Evolutionary conservation across 306 rosid genomes (phyloP).

Genomic region (Malus orientalis): DNA sequence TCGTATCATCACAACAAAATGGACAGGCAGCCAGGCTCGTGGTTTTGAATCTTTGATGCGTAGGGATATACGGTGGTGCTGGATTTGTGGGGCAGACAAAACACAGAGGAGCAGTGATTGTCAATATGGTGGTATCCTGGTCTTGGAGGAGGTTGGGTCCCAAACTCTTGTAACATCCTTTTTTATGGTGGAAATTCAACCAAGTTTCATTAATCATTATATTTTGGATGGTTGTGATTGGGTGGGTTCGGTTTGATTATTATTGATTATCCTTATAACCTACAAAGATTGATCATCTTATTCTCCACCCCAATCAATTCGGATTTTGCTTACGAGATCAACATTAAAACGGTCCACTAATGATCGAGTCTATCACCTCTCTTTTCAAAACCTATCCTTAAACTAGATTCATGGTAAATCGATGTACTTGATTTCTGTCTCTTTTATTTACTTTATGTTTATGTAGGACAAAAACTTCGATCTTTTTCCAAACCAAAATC

Average conservation of each 20-base stretch:
- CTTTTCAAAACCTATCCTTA: background rate
- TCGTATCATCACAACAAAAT: background rate
- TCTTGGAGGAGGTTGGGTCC: conserved; percentile 36
- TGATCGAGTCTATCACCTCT: background rate
- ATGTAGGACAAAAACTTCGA: no score
- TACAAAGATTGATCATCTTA: background rate
- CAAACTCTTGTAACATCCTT: background rate
- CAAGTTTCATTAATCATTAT: conserved; percentile 23
- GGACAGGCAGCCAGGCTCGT: background rate
- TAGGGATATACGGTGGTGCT: background rate
- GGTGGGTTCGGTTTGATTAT: background rate
- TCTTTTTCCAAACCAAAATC: background rate
- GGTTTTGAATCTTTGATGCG: background rate
- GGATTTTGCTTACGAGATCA: background rate
- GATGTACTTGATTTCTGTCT: background rate
- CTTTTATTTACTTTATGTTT: background rate
- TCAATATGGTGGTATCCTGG: conserved; percentile 35
- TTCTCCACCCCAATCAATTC: background rate
- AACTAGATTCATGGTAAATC: background rate
- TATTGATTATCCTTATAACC: background rate
- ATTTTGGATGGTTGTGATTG: conserved; percentile 43
- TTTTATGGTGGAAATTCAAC: conserved; percentile 15
- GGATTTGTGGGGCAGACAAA: conserved; percentile 10
- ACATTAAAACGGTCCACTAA: background rate
- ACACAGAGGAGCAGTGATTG: conserved; percentile 15